Base-by-base conservation (phyloP, 768 basidiomycete genomes). In the Lepiota brunneoincarnata region DNA sequence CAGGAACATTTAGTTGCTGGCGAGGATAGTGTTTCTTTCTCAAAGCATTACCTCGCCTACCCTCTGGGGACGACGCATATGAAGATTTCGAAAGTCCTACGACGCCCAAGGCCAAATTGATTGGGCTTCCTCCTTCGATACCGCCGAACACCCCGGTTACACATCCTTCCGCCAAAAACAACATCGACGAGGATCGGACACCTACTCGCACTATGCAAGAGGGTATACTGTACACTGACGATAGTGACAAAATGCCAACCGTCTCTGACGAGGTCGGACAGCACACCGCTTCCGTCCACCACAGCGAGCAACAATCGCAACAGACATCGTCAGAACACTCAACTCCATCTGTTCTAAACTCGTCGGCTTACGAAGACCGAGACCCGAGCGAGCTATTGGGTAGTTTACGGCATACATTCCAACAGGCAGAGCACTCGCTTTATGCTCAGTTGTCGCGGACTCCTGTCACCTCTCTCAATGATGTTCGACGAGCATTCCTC, bases 1-100 rank as follows among this genome's bases (percentile, higher is more conserved):
- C 18, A 85, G 82, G 84, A 86, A 61, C 71, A 64, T 4, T 58
- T 66, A 7, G 56, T 77, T 10, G 63, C 69, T 34, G 58, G 58
- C 2, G 63, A 71, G 34, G 65, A 70, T 35, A 46, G 58, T 2
- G 50, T 58, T 35, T 45, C 66, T 48, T 61, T 38, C 69, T 69
- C 42, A 87, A 86, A 64, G 67, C 77, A 2, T 67, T 87, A 0
- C 86, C 86, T 9, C 74, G 84, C 9, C 64, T 87, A 24, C 86
- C 85, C 6, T 83, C 82, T 0, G 67, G 63, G 9, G 82, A 84
- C 58, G 80, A 80, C 35, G 75, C 73, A 0, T 80, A 76, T 60
- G 77, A 78, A n/a, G 66, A 59, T 2, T 67, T 66, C 28, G 58
- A 60, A 26, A 59, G 46, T n/a, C n/a, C 42, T 12, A 56, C 24